Evolutionary conservation across 768 basidiomycete genomes (phyloP), one percentile per base, ranked within the genome.

Genomic region (Flagelloscypha sp.): DNA sequence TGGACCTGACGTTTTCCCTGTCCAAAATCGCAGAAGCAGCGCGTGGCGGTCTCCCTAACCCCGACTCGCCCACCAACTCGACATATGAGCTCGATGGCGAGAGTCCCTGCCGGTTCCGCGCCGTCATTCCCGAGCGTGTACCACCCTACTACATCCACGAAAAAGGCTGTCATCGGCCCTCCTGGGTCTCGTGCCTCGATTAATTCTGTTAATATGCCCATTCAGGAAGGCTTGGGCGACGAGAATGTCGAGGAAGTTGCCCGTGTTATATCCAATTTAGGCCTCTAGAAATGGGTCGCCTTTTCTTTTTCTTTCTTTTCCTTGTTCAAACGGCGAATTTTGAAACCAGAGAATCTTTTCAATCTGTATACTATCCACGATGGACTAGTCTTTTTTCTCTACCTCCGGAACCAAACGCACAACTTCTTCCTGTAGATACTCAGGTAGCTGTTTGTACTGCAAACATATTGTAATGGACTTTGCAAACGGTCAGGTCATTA

Each of bases 81-180:
- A 74, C 72, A 0, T 76, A 76, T 17, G 84, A 81, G 34, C 82
- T 79, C 0, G 79, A 79, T 13, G 81, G 73, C 83, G 27, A 87
- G 82, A 48, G 84, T 84, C n/a, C 75, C 72, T 19, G 85, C 83
- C 18, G 75, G 65, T 19, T 82, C 81, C 5, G 80, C 81, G 13
- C 85, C 85, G 28, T 79, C 74, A 8, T 89, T 88, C 62, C 86
- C 85, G 10, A 87, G 84, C 47, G 86, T 89, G 7, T 88, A 88
- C 52, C 84, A 76, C 1, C 74, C 79, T 3, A 72, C 78, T 33
- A 58, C 68, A 35, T 62, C 68, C 8, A 44, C 58, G 17, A 56
- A 63, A 37, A 63, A 66, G 27, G 56, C 66, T 5, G 62, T 69
- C 18, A 58, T 70, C 11, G 68, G 68, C 9, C 48, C 32, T 49